Conservation (phyloP, 2,329 filamentous ascomycete genomes). For the Fusarium sp. region DNA sequence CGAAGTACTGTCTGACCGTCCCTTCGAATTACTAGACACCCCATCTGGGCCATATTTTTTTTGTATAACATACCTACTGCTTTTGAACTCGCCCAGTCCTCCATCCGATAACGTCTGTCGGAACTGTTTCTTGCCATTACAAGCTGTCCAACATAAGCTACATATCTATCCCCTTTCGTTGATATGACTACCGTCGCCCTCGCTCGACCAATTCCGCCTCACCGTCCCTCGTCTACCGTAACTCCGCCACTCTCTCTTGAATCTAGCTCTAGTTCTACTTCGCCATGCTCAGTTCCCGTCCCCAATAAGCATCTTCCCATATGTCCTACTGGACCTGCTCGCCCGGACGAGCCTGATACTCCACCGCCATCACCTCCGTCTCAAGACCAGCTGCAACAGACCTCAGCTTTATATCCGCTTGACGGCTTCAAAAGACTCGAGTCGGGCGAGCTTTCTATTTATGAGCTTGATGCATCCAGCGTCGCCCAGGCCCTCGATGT, state of each 20-base stretch:
- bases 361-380: conserved; percentile 75
- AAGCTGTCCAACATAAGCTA: conserved; percentile 9
- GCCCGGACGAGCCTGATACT: conserved; percentile 63
- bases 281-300: conserved; percentile 57
- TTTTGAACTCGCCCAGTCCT: conserved; percentile 16
- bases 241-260: conserved; percentile 54
- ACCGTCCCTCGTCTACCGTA: conserved; percentile 55
- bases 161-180: conserved; percentile 7
- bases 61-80: conserved; percentile 25
- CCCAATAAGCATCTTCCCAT: conserved; percentile 93
- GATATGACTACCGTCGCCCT: conserved; percentile 66
- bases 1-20: conserved; percentile 18
- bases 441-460: conserved; percentile 69
- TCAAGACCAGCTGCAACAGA: conserved; percentile 62
- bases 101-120: conserved; percentile 1
- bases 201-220: conserved; percentile 57
- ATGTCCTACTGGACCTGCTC: conserved; percentile 80
- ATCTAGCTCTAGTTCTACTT: conserved; percentile 36
- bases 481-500: conserved; percentile 80
- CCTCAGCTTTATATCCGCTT: conserved; percentile 80
- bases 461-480: conserved; percentile 74
- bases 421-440: conserved; percentile 64
- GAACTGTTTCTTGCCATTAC: not conserved
- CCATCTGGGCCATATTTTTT: conserved; percentile 1
- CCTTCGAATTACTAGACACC: conserved; percentile 14